Evolutionary conservation across 2,329 filamentous ascomycete genomes (phyloP).

Genomic region (Trematosphaeria pertusa): DNA sequence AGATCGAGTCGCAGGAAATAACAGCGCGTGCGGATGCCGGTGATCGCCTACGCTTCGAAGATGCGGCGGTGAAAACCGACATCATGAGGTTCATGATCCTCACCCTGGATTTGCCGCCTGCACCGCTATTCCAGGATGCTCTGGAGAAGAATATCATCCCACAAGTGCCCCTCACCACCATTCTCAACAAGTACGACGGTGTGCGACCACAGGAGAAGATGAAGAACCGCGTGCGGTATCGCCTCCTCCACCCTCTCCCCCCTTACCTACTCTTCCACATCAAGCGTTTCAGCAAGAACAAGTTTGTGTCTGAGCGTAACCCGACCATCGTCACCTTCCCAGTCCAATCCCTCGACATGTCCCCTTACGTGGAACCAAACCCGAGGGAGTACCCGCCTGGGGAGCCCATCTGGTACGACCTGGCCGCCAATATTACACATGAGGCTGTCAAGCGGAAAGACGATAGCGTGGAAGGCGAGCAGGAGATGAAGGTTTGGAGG

Average conservation of each 20-base stretch:
- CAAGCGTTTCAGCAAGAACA: constrained; percentile 96
- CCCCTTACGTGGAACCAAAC: constrained; percentile 90
- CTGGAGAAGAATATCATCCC: constrained; percentile 96
- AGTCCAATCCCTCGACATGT: constrained; percentile 81
- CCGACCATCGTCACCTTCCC: constrained; percentile 98
- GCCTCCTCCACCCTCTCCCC: constrained; percentile 86
- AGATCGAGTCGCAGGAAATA: constrained; percentile 92
- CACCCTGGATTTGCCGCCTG: constrained; percentile 88
- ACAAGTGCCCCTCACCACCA: constrained; percentile 75
- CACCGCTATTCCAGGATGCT: constrained; percentile 95
- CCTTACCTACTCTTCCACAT: constrained; percentile 93
- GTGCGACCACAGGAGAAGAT: constrained; percentile 85
- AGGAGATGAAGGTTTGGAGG: constrained; percentile 94
- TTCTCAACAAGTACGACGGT: constrained; percentile 94
- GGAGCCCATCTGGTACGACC: constrained; percentile 91
- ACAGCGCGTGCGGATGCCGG: constrained; percentile 87
- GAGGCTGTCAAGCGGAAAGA: constrained; percentile 79
- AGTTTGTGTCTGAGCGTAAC: constrained; percentile 94
- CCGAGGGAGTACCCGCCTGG: constrained; percentile 71
- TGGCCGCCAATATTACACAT: constrained; percentile 93
- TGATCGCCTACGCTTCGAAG: constrained; percentile 90
- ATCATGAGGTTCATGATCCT: constrained; percentile 85
- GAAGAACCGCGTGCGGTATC: constrained; percentile 86
- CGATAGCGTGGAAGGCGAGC: constrained; percentile 85
- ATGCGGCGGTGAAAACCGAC: constrained; percentile 82